Base-by-base conservation (phyloP, 169 alveolate genomes). In the Plasmodium vivax region DNA sequence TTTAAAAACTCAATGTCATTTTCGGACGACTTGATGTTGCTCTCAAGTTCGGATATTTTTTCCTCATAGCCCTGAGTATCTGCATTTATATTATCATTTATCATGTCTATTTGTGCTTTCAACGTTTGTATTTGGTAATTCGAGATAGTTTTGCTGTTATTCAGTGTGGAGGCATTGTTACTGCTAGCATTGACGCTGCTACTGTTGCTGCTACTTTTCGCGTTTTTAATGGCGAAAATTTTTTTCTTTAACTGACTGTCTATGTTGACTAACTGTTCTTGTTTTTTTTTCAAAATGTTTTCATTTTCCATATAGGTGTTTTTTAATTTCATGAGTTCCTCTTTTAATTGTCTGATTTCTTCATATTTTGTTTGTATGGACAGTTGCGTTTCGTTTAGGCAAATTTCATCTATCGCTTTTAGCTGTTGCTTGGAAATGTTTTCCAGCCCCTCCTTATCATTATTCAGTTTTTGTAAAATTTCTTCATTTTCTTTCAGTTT, bases 361-460 rank as follows among this genome's bases (percentile, higher is more conserved):
- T 85, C 93, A 85, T 85, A 85, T 75, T 85, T 85, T 85, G 93
- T 77, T 85, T 85, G 93, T 85, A 85, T 85, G 14, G 93, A 85
- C 68, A 85, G 43, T 85, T 85, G 93, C 9, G 85, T 85, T 85
- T 85, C 93, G 47, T 85, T 85, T 75, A 85, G 80, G 68, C 93
- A 85, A 30, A 85, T 85, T 75, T 85, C 93, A 85, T 85, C 93
- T 36, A 85, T 75, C 10, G 93, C 93, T 85, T 85, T 85, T 77
- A 85, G 62, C 30, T 85, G 93, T 47, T 85, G 93, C 71, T 54
- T 85, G 19, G 93, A 85, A 32, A 85, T 75, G 32, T 85, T 85
- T 45, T 85, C 93, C 19, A 85, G 47, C 71, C 74, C 93, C 71
- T 85, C 93, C 71, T 85, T 85, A 30, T 85, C 87, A 85, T 85